These are phyloP conservation scores for Fraxinus platypoda DNA, from an alignment of 305 asterid species.

Conservation along the genomic window DNA sequence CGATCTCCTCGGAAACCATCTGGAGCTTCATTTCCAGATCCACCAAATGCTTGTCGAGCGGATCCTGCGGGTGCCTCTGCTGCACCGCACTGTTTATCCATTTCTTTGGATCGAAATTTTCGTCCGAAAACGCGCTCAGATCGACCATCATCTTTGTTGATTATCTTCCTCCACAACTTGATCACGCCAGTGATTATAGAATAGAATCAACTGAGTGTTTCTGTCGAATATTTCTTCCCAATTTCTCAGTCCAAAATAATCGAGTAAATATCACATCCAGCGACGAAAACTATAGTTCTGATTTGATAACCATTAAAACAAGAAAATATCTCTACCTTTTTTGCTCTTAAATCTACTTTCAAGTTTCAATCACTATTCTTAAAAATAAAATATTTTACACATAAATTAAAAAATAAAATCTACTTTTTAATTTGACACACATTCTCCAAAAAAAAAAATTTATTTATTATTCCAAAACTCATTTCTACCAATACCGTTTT, in stretches of 20 bases:
- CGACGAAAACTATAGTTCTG: neutral
- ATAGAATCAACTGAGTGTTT: neutral
- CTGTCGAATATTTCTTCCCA: neutral
- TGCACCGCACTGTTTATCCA: constrained; percentile 90
- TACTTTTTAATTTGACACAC: too few species aligned
- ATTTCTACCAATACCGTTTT: too few species aligned
- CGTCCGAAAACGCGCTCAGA: constrained; percentile 83
- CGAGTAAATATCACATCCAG: neutral
- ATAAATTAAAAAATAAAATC: too few species aligned
- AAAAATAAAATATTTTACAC: too few species aligned
- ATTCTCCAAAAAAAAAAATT: too few species aligned
- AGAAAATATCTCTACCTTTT: too few species aligned
- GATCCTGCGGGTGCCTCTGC: constrained; percentile 85
- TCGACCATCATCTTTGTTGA: constrained; percentile 71
- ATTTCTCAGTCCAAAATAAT: neutral
- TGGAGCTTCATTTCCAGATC: constrained; percentile 99
- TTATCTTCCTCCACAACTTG: neutral
- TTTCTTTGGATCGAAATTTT: constrained; percentile 90
- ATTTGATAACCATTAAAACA: too few species aligned
- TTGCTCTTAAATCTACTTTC: too few species aligned
- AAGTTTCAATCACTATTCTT: too few species aligned
- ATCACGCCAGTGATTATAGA: neutral
- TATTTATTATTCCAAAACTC: too few species aligned
- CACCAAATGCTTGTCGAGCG: constrained; percentile 80
- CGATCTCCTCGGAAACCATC: constrained; percentile 93